Evolutionary conservation across 2,329 filamentous ascomycete genomes (phyloP).

Genomic region (Pestalotiopsis sp.): DNA sequence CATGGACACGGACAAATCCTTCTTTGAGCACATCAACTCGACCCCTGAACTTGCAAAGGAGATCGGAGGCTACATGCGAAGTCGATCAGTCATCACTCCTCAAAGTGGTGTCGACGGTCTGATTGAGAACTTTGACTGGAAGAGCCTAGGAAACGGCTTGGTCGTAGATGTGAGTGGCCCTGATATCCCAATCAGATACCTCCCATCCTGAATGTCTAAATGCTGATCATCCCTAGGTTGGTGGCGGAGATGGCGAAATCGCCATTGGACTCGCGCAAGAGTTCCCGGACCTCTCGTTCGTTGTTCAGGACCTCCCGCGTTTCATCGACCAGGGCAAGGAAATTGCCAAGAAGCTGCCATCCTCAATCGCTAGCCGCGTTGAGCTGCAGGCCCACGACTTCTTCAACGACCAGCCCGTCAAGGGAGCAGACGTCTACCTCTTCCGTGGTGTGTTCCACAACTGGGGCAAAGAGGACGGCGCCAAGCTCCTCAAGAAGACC

Average conservation of each 20-base stretch:
- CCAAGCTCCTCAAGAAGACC: no score
- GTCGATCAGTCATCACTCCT: not conserved
- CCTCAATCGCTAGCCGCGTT: no score
- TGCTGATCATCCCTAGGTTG: no score
- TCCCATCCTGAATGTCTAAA: no score
- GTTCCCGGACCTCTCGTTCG: no score
- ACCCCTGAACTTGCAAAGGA: not conserved
- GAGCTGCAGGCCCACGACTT: slow-evolving; percentile 21
- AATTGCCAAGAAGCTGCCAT: no score
- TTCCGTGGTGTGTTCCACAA: slow-evolving; percentile 53
- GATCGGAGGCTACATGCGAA: not conserved
- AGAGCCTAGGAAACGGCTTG: not conserved
- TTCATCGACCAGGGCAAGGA: no score
- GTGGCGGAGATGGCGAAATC: no score
- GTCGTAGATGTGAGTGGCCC: not conserved
- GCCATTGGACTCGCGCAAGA: no score
- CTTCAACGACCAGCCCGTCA: slow-evolving; percentile 23
- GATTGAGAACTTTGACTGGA: not conserved
- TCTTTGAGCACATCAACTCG: not conserved
- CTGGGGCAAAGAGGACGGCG: slow-evolving; percentile 31
- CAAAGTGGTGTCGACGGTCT: not conserved
- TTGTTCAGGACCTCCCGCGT: no score
- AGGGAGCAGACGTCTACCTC: slow-evolving; percentile 44
- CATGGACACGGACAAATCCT: not conserved
- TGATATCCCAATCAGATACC: no score